Conservation (phyloP, 2,329 filamentous ascomycete genomes). For the Colletotrichum kahawae region DNA sequence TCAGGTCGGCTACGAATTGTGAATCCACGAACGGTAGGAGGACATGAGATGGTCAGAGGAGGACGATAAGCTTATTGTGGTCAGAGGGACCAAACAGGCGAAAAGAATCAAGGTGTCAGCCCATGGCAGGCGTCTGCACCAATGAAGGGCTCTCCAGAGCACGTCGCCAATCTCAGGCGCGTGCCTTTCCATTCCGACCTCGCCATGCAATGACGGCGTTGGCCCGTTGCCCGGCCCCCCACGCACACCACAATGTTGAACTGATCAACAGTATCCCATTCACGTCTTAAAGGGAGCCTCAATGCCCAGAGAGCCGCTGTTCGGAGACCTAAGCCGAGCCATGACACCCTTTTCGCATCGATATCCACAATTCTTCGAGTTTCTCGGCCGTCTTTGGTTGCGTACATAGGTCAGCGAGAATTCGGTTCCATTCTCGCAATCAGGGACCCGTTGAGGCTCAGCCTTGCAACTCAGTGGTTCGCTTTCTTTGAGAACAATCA, state of each 20-base stretch:
- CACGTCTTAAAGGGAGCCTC: background rate
- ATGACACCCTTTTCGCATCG: slow-evolving; percentile 1
- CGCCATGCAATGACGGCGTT: background rate
- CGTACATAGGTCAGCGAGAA: background rate
- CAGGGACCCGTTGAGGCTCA: background rate
- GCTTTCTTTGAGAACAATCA: background rate
- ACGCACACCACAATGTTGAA: background rate
- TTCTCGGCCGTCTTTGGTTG: background rate
- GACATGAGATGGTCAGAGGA: background rate
- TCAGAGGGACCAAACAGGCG: background rate
- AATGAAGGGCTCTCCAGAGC: background rate
- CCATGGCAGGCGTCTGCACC: background rate
- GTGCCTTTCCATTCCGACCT: background rate
- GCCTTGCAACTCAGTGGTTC: background rate
- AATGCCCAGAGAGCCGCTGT: background rate
- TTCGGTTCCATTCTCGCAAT: background rate
- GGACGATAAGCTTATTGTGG: background rate
- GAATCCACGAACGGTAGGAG: background rate
- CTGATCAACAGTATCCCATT: background rate
- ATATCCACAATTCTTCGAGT: slow-evolving; percentile 9
- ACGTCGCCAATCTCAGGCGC: background rate
- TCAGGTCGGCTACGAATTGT: background rate
- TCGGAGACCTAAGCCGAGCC: slow-evolving; percentile 8
- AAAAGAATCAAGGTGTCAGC: background rate
- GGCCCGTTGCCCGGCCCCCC: background rate